phyloP scores from a whole-genome alignment of 441 rosid genomes.

The Theobroma grandiflorum region DNA sequence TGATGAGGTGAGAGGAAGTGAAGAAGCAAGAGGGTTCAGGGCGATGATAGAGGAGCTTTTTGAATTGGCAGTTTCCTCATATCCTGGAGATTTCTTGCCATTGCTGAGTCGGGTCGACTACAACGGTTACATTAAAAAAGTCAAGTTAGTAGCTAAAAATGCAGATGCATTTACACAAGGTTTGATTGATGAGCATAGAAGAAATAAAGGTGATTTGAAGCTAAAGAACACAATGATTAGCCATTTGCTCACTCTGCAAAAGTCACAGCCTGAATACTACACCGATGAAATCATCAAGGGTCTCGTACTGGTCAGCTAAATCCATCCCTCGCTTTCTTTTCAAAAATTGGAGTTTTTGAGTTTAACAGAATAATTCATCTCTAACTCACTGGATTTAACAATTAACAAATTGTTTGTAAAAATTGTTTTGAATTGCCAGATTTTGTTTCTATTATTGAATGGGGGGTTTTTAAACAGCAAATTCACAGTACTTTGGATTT shows the following conservation, averaged over 20 bases:
- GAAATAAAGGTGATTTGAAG: neutral
- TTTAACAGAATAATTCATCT: too few relatives aligned
- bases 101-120: conserved; percentile 10
- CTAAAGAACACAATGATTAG: conserved; percentile 33
- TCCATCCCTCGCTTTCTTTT: too few relatives aligned
- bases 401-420: too few relatives aligned
- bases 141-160: neutral
- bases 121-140: conserved; percentile 23
- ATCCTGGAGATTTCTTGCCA: conserved; percentile 41
- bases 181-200: conserved; percentile 33
- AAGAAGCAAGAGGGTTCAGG: conserved; percentile 33
- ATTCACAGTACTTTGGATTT: too few relatives aligned
- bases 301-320: neutral
- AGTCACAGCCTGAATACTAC: conserved; percentile 40
- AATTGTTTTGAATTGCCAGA: too few relatives aligned
- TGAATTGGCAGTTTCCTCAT: conserved; percentile 15
- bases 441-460: too few relatives aligned
- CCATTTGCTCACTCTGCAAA: conserved; percentile 11
- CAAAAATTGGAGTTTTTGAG: too few relatives aligned
- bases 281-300: conserved; percentile 37
- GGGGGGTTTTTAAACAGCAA: too few relatives aligned
- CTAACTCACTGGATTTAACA: too few relatives aligned
- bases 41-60: conserved; percentile 29
- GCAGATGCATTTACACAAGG: conserved; percentile 34
- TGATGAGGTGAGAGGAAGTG: conserved; percentile 22